These are phyloP conservation scores for Brassica hybrid DNA, from an alignment of 441 rosid species.

Conservation along the genomic window DNA sequence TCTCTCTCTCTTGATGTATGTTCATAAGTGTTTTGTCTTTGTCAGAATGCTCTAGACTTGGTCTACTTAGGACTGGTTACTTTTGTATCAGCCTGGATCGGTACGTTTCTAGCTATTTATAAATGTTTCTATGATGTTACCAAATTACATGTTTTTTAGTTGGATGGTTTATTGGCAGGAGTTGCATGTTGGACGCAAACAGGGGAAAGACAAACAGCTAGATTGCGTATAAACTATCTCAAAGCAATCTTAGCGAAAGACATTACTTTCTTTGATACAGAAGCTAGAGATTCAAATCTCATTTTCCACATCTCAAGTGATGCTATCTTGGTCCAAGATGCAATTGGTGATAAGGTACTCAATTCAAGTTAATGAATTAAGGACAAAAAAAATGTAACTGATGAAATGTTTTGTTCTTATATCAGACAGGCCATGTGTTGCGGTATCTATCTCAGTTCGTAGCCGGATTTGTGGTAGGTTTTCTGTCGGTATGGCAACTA, in stretches of 20 bases:
- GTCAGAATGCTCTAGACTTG: slow-evolving; percentile 70
- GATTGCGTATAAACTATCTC: slow-evolving; percentile 72
- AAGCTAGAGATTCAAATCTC: slow-evolving; percentile 75
- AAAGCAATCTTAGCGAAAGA: slow-evolving; percentile 64
- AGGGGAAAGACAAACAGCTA: slow-evolving; percentile 83
- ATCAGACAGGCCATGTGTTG: slow-evolving; percentile 79
- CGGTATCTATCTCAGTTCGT: slow-evolving; percentile 77
- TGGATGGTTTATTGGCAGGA: slow-evolving; percentile 30
- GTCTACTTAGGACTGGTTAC: slow-evolving; percentile 68
- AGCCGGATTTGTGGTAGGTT: slow-evolving; percentile 74
- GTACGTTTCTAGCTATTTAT: slow-evolving; percentile 44
- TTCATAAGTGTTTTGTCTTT: slow-evolving; percentile 4
- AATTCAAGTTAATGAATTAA: slow-evolving; percentile 6
- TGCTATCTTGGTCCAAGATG: slow-evolving; percentile 85
- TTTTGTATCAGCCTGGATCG: slow-evolving; percentile 76
- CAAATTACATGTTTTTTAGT: background rate
- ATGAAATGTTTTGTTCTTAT: slow-evolving; percentile 10
- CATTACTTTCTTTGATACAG: slow-evolving; percentile 71
- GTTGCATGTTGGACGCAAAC: slow-evolving; percentile 75
- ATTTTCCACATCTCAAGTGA: slow-evolving; percentile 78
- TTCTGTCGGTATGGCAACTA: slow-evolving; percentile 78
- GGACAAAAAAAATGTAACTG: background rate
- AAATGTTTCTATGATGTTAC: background rate
- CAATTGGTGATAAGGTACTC: slow-evolving; percentile 84
- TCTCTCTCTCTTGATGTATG: background rate